A percentile compares a stretch with the other conserved stretches of the same genome.
These are phyloP conservation scores for Scleromitrula shiraiana DNA, from an alignment of 2,329 filamentous ascomycete species.

Conservation along the genomic window DNA sequence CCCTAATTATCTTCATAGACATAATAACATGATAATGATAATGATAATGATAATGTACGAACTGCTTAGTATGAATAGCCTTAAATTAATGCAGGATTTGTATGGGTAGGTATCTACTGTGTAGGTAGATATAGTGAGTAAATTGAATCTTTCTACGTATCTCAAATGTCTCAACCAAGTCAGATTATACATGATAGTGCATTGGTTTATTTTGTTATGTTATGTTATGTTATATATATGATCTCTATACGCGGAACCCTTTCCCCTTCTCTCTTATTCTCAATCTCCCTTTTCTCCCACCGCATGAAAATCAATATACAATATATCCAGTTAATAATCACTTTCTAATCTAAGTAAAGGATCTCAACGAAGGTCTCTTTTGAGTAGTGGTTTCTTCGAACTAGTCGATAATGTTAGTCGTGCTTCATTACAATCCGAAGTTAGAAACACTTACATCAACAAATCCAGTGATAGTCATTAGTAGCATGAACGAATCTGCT, in stretches of 20 bases:
- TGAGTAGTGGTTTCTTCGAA: constrained; percentile 33
- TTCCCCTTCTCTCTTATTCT: background rate
- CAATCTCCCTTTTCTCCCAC: background rate
- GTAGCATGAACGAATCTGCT: constrained; percentile 74
- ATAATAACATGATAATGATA: no score
- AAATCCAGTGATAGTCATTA: constrained; percentile 77
- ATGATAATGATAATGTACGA: no score
- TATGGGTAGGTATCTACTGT: no score
- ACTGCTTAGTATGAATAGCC: no score
- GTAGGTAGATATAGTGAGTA: no score
- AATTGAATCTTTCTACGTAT: no score
- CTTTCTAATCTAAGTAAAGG: constrained; percentile 19
- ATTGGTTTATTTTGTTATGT: constrained; percentile 1
- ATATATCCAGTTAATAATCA: constrained; percentile 1
- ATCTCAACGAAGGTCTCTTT: constrained; percentile 19
- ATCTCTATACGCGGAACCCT: constrained; percentile 1
- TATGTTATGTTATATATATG: background rate
- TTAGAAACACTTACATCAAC: constrained; percentile 58
- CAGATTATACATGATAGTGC: no score
- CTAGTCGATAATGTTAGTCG: constrained; percentile 23
- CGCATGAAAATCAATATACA: background rate
- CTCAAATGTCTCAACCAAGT: no score
- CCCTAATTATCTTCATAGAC: no score
- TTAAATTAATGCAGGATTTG: no score
- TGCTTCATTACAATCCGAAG: background rate